Conservation (phyloP, 306 rosid genomes). For the Aeschynomene evenia region DNA sequence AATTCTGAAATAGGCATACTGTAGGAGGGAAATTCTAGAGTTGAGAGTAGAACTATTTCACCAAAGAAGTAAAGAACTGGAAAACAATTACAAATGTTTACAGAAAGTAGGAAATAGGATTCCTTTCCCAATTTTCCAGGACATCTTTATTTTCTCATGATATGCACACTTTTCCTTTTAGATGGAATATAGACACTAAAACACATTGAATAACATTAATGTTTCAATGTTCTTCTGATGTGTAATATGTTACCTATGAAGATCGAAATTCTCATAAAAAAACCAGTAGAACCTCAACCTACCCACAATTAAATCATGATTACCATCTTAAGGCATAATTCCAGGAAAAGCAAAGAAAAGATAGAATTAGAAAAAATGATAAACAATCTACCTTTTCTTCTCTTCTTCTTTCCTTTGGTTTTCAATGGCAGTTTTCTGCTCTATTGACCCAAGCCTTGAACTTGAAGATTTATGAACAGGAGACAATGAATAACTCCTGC, state of each 20-base stretch:
- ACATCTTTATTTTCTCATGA: conserved; percentile 13
- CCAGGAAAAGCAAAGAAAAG: conserved; percentile 16
- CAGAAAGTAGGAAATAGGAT: conserved; percentile 21
- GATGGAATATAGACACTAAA: conserved; percentile 18
- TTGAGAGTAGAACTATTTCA: conserved; percentile 4
- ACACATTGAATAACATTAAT: conserved; percentile 1
- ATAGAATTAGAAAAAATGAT: conserved; percentile 8
- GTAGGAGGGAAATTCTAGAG: conserved; percentile 10
- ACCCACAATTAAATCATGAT: conserved; percentile 5
- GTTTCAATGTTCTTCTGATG: conserved; percentile 20
- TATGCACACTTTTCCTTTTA: conserved; percentile 1
- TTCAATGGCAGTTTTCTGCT: conserved; percentile 69
- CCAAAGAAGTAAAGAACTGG: conserved; percentile 20
- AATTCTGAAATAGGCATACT: conserved; percentile 10
- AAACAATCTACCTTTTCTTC: conserved; percentile 81
- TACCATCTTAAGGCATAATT: conserved; percentile 17
- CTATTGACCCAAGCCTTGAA: conserved; percentile 74
- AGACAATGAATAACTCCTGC: conserved; percentile 79
- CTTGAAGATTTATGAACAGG: conserved; percentile 69
- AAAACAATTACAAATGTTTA: conserved; percentile 4
- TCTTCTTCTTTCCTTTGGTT: conserved; percentile 84
- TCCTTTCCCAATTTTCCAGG: conserved; percentile 23
- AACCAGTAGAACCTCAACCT: conserved; percentile 26
- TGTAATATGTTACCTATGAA: not conserved
- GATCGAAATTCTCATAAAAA: conserved; percentile 7